A percentile compares a stretch with the other conserved stretches of the same genome.
Conservation (phyloP, 2,329 filamentous ascomycete genomes). For the Ophiocordyceps sinensis region DNA sequence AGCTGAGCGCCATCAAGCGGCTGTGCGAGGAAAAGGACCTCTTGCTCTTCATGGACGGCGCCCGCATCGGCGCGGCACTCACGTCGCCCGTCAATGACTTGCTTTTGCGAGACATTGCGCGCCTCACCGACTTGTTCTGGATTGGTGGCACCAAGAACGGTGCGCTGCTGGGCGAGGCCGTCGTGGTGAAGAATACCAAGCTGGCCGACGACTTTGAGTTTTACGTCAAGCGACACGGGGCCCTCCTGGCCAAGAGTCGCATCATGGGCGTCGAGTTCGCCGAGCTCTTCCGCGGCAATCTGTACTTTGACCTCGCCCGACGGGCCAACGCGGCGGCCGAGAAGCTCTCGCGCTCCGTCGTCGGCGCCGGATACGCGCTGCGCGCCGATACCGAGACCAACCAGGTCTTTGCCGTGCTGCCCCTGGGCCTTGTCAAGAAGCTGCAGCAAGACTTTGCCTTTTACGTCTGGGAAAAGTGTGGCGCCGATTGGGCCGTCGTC, state of each 20-base stretch:
- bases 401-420: constrained; percentile 33
- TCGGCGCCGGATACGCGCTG: constrained; percentile 24
- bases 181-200: constrained; percentile 27
- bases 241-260: constrained; percentile 32
- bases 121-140: constrained; percentile 37
- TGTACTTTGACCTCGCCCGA: constrained; percentile 31
- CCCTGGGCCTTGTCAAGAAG: constrained; percentile 18
- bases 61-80: constrained; percentile 28
- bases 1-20: constrained; percentile 25
- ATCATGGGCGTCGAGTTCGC: constrained; percentile 34
- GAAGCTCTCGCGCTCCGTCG: constrained; percentile 27
- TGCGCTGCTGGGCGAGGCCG: constrained; percentile 33
- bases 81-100: constrained; percentile 27
- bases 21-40: constrained; percentile 26
- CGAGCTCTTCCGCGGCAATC: constrained; percentile 28
- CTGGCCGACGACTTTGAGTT: constrained; percentile 33
- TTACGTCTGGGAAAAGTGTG: constrained; percentile 31
- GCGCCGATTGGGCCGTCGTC: constrained; percentile 23
- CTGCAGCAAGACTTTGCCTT: constrained; percentile 29
- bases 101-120: constrained; percentile 26
- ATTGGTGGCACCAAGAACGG: constrained; percentile 39
- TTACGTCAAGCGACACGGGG: constrained; percentile 36
- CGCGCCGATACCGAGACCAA: constrained; percentile 33
- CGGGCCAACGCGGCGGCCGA: constrained; percentile 29
- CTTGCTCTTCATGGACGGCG: constrained; percentile 32